Conservation (phyloP, 257 asterid species). For the Plantago major region DNA sequence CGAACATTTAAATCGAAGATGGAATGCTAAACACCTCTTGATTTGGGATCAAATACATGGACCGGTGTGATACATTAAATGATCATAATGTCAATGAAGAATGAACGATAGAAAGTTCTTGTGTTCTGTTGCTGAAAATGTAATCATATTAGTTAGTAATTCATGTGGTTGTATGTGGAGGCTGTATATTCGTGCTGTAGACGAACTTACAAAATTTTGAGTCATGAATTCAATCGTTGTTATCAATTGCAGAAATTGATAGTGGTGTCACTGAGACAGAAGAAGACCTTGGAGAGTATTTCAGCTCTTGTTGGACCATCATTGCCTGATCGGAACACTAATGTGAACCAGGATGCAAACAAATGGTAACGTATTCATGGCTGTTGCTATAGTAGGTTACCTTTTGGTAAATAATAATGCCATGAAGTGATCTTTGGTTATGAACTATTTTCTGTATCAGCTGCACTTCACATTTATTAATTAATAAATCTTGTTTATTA, state of each 20-base stretch:
- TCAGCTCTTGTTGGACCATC: conserved; percentile 57
- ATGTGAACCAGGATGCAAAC: conserved; percentile 30
- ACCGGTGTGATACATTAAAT: no score
- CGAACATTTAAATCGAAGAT: no score
- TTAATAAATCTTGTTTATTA: conserved; percentile 9
- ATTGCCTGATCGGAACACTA: conserved; percentile 43
- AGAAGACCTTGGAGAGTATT: conserved; percentile 60
- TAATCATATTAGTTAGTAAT: neutral
- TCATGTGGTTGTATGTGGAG: neutral
- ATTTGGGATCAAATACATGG: no score
- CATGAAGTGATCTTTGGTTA: conserved; percentile 3
- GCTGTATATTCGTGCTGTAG: neutral
- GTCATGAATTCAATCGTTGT: no score
- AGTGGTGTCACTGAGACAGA: conserved; percentile 70
- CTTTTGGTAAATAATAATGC: neutral
- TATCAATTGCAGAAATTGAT: conserved; percentile 71
- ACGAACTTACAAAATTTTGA: no score
- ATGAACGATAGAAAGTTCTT: no score
- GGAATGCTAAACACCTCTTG: no score
- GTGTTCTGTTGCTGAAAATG: no score
- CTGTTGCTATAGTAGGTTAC: conserved; percentile 7
- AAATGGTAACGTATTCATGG: conserved; percentile 37
- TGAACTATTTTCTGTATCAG: neutral
- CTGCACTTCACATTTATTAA: neutral
- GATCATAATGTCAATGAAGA: no score